Conservation (phyloP, 306 rosid genomes). For the Phaseolus lunatus region DNA sequence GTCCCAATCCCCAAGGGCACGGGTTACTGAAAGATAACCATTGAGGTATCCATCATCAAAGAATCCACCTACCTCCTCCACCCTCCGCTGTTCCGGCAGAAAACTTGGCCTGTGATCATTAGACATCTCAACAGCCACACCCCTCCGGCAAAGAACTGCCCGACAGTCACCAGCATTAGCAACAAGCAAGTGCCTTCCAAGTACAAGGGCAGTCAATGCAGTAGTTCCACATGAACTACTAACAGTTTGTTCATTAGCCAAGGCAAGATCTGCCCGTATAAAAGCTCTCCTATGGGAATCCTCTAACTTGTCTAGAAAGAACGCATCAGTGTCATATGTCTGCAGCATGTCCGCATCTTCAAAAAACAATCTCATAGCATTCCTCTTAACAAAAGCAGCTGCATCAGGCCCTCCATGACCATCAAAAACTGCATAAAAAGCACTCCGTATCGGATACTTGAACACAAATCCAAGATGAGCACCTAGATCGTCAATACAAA, state of each 20-base stretch:
- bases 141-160: constrained; percentile 91
- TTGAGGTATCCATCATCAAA: constrained; percentile 71
- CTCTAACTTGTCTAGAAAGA: constrained; percentile 68
- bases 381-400: constrained; percentile 77
- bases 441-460: constrained; percentile 60
- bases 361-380: constrained; percentile 80
- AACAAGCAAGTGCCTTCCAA: constrained; percentile 82
- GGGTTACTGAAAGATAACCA: constrained; percentile 71
- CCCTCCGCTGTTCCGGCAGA: constrained; percentile 69
- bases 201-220: constrained; percentile 83
- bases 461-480: constrained; percentile 64
- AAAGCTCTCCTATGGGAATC: constrained; percentile 79
- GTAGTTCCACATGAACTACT: constrained; percentile 85
- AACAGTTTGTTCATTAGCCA: constrained; percentile 71
- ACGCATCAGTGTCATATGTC: constrained; percentile 56
- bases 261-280: constrained; percentile 77
- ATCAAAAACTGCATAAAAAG: constrained; percentile 92
- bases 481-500: constrained; percentile 80
- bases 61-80: constrained; percentile 72
- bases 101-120: constrained; percentile 74
- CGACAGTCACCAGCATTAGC: constrained; percentile 98
- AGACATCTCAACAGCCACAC: constrained; percentile 81
- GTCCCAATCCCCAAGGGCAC: constrained; percentile 94
- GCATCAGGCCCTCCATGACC: constrained; percentile 98
- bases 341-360: constrained; percentile 73